A percentile compares a stretch with the other conserved stretches of the same genome.
Evolutionary conservation across 306 rosid genomes (phyloP).

Genomic region (Mimosa bimucronata): DNA sequence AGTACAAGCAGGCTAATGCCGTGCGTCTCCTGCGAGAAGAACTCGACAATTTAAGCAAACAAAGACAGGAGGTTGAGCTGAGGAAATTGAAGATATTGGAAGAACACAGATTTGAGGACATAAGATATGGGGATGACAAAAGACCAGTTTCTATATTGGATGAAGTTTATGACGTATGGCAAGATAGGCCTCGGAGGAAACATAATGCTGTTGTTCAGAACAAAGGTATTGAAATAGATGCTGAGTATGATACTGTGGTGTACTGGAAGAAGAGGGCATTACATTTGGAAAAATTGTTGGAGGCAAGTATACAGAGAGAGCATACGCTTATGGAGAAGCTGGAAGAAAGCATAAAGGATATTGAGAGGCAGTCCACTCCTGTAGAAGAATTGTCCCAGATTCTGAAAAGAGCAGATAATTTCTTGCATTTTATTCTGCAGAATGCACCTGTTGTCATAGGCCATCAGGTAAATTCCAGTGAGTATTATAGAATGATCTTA

Average conservation of each 20-base stretch:
- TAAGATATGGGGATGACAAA: constrained; percentile 63
- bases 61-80: constrained; percentile 75
- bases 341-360: constrained; percentile 59
- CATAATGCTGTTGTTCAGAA: constrained; percentile 59
- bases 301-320: constrained; percentile 75
- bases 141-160: constrained; percentile 80
- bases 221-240: constrained; percentile 71
- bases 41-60: constrained; percentile 73
- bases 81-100: constrained; percentile 82
- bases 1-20: constrained; percentile 77
- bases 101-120: constrained; percentile 77
- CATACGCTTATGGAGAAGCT: constrained; percentile 63
- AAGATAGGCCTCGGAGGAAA: constrained; percentile 58
- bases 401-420: constrained; percentile 85
- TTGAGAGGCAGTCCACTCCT: constrained; percentile 79
- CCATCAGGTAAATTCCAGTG: constrained; percentile 66
- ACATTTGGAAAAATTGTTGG: constrained; percentile 65
- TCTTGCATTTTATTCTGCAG: constrained; percentile 86
- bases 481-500: background rate
- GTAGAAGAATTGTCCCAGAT: constrained; percentile 88
- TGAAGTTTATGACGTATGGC: constrained; percentile 77
- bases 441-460: constrained; percentile 93
- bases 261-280: constrained; percentile 74
- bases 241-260: constrained; percentile 66
- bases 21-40: constrained; percentile 84